A percentile compares a stretch with the other conserved stretches of the same genome.
These are phyloP conservation scores for Aspergillus melleus DNA, from an alignment of 2,329 filamentous ascomycete genomes.

Conservation along the genomic window DNA sequence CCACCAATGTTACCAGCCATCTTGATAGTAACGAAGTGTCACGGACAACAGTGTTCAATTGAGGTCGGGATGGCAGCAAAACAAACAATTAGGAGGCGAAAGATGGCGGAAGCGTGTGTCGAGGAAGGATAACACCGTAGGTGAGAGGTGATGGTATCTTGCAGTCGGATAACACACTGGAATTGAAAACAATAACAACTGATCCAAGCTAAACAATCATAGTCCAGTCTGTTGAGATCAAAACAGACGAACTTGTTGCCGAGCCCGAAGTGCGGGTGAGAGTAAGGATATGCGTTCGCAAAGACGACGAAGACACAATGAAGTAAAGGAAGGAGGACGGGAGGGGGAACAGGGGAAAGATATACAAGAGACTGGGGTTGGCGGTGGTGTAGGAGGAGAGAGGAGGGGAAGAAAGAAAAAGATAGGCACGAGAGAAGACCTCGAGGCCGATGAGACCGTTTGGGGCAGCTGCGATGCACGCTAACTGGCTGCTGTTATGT, in stretches of 20 bases:
- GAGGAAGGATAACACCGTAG: conserved; percentile 4
- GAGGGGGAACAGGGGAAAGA: conserved; percentile 7
- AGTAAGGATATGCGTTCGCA: conserved; percentile 27
- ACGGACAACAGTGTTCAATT: conserved; percentile 13
- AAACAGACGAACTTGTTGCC: conserved; percentile 11
- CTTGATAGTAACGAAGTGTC: conserved; percentile 32
- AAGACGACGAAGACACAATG: conserved; percentile 3
- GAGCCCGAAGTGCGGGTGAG: conserved; percentile 19
- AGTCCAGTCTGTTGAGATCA: conserved; percentile 19
- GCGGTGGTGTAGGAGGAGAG: conserved; percentile 9
- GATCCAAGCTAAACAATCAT: conserved; percentile 30
- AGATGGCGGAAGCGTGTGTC: background rate
- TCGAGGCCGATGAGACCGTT: conserved; percentile 32
- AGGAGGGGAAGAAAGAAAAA: conserved; percentile 19
- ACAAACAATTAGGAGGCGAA: conserved; percentile 7
- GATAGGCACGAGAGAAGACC: conserved; percentile 20
- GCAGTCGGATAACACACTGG: conserved; percentile 7
- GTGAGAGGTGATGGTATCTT: conserved; percentile 13
- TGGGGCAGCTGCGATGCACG: conserved; percentile 37
- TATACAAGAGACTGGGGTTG: conserved; percentile 13
- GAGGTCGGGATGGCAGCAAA: conserved; percentile 10
- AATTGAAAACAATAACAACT: conserved; percentile 11
- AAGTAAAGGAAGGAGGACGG: background rate
- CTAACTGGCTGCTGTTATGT: conserved; percentile 40
- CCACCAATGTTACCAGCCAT: conserved; percentile 56